phyloP scores from a whole-genome alignment of 805 yeast genomes.

The Priceomyces melissophilus region DNA sequence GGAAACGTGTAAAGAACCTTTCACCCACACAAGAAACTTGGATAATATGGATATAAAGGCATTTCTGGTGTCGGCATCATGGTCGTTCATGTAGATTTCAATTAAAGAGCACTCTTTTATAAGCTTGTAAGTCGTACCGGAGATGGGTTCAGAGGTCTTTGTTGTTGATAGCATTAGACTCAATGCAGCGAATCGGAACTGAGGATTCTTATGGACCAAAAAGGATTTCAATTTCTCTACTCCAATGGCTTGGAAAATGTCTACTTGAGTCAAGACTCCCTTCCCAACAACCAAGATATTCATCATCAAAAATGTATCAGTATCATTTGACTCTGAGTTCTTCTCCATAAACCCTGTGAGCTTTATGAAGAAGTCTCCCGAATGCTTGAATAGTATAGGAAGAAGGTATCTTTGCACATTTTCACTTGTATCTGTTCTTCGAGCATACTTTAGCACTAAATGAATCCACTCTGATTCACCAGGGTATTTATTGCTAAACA shows the following conservation, averaged over 20 bases:
- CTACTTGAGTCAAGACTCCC: conserved; percentile 34
- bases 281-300: conserved; percentile 64
- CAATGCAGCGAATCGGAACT: conserved; percentile 51
- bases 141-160: conserved; percentile 58
- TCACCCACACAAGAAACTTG: conserved; percentile 58
- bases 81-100: conserved; percentile 56
- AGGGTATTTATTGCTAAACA: conserved; percentile 17
- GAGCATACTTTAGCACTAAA: conserved; percentile 33
- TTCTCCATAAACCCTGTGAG: conserved; percentile 9
- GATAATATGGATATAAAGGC: conserved; percentile 60
- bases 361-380: conserved; percentile 39
- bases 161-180: conserved; percentile 60
- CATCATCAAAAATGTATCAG: conserved; percentile 40
- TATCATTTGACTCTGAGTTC: conserved; percentile 12
- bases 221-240: conserved; percentile 16
- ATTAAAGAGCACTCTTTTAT: conserved; percentile 37
- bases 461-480: conserved; percentile 46
- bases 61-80: conserved; percentile 61
- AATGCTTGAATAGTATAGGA: conserved; percentile 57
- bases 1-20: conserved; percentile 61
- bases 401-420: conserved; percentile 59
- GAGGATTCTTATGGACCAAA: conserved; percentile 44
- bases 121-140: conserved; percentile 39
- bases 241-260: conserved; percentile 1
- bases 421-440: conserved; percentile 28